Conservation (phyloP, 2,329 filamentous ascomycete genomes). For the Meredithiella fracta region DNA sequence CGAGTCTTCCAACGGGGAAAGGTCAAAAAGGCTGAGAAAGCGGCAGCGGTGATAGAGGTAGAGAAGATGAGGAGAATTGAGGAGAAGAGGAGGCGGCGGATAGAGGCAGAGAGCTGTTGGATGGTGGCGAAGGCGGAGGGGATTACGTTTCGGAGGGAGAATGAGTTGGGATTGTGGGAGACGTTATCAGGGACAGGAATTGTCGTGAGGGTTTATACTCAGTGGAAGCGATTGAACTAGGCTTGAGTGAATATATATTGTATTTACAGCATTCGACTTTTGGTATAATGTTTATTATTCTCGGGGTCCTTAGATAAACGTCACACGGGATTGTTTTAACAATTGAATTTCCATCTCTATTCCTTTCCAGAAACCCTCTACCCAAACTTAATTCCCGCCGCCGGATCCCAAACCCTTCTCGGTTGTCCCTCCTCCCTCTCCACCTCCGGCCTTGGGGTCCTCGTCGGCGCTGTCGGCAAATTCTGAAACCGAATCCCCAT, state of each 20-base stretch:
- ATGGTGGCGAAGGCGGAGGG: conserved; percentile 31
- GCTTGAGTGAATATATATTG: background rate
- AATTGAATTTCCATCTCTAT: background rate
- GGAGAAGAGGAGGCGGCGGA: background rate
- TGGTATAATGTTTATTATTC: too few species aligned
- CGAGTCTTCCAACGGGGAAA: background rate
- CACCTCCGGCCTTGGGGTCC: conserved; percentile 15
- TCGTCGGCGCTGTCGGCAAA: conserved; percentile 19
- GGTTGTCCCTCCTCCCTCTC: conserved; percentile 16
- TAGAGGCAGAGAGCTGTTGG: background rate
- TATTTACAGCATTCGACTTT: background rate
- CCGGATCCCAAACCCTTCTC: conserved; percentile 11
- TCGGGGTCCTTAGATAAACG: too few species aligned
- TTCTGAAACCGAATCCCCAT: conserved; percentile 64
- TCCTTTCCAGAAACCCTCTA: conserved; percentile 15
- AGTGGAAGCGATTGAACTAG: background rate
- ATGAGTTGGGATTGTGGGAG: conserved; percentile 36
- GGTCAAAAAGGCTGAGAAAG: background rate
- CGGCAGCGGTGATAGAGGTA: background rate
- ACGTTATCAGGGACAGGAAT: conserved; percentile 34
- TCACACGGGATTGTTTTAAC: too few species aligned
- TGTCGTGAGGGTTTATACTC: conserved; percentile 24
- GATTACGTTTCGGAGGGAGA: conserved; percentile 34
- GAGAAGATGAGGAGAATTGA: background rate
- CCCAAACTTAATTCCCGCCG: conserved; percentile 13